Conservation (phyloP, 106 monocot species). For the Acorus gramineus region DNA sequence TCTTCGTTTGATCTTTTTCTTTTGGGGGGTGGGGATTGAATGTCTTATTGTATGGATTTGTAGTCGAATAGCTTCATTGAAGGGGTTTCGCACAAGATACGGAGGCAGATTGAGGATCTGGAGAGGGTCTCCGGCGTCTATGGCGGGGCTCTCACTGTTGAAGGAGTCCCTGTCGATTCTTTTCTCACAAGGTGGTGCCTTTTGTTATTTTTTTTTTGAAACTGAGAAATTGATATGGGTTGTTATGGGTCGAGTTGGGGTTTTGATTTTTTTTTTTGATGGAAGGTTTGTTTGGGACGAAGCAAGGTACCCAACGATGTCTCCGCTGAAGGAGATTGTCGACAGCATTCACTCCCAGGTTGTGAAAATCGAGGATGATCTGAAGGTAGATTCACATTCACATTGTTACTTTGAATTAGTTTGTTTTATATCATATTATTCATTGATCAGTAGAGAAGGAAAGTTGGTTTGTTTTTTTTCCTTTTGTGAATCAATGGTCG, state of each 20-base stretch:
- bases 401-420: too few species aligned
- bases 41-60: neutral
- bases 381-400: slow-evolving; percentile 50
- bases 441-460: too few species aligned
- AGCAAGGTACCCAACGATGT: slow-evolving; percentile 82
- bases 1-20: neutral
- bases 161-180: slow-evolving; percentile 87
- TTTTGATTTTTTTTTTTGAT: slow-evolving; percentile 4
- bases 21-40: slow-evolving; percentile 6
- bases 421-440: too few species aligned
- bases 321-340: slow-evolving; percentile 78
- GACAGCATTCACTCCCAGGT: slow-evolving; percentile 73
- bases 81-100: slow-evolving; percentile 86
- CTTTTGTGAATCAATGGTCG: too few species aligned
- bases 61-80: slow-evolving; percentile 94
- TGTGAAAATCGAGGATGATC: slow-evolving; percentile 89
- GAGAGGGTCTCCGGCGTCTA: slow-evolving; percentile 64
- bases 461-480: too few species aligned
- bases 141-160: slow-evolving; percentile 70
- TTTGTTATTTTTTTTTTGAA: slow-evolving; percentile 1
- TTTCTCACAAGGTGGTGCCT: slow-evolving; percentile 71
- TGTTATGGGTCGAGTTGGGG: neutral
- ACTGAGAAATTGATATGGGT: neutral
- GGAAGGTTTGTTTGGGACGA: slow-evolving; percentile 94
- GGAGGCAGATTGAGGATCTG: slow-evolving; percentile 89